Evolutionary conservation across 305 asterid genomes (phyloP).

Genomic region (Fraxinus sp.): DNA sequence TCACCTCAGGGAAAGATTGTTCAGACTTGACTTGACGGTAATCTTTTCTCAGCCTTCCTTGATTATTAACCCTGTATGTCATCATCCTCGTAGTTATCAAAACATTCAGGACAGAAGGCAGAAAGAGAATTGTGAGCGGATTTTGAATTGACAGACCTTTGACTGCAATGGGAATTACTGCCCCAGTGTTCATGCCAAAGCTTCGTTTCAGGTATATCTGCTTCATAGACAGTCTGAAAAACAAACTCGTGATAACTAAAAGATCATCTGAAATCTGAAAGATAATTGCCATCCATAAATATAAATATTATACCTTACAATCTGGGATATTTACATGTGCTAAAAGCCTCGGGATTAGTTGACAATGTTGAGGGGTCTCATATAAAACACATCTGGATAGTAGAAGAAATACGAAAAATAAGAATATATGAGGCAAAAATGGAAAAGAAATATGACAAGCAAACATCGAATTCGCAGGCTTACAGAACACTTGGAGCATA

Average conservation of each 20-base stretch:
- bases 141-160: constrained; percentile 14
- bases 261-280: neutral
- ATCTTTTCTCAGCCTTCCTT: neutral
- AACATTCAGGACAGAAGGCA: constrained; percentile 2
- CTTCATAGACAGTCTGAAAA: constrained; percentile 32
- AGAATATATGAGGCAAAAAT: neutral
- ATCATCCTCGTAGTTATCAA: neutral
- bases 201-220: constrained; percentile 21
- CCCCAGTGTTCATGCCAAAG: constrained; percentile 50
- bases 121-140: neutral
- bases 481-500: constrained; percentile 25
- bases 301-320: constrained; percentile 11
- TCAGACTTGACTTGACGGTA: neutral
- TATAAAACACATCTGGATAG: constrained; percentile 32
- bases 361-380: constrained; percentile 21
- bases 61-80: constrained; percentile 20
- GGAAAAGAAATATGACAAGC: neutral
- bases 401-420: neutral
- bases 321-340: constrained; percentile 25
- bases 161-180: neutral
- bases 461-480: constrained; percentile 13
- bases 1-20: neutral
- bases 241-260: neutral
- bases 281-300: neutral
- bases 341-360: constrained; percentile 32